Evolutionary conservation across 73 alveolate species (phyloP), one percentile per base, ranked within the genome.

Genomic region (Tetrahymena borealis): DNA sequence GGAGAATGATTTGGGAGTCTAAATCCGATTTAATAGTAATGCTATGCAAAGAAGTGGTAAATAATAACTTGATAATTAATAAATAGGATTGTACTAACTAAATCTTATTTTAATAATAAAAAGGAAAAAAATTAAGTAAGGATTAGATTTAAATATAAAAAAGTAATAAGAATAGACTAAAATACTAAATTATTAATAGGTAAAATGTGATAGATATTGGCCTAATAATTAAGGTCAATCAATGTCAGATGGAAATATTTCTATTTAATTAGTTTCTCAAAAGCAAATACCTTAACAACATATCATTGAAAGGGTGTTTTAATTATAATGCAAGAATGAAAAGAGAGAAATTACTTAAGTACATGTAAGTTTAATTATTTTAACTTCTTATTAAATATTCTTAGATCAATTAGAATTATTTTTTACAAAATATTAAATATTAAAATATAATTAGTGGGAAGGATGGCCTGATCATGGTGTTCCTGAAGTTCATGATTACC

Each of bases 401-500:
- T n/a, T n/a, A n/a, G n/a, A n/a, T n/a, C n/a, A 15, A n/a, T 9
- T 12, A 6, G 20, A 60, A 20, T 60, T n/a, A 1, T 18, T 60
- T 60, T 60, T 4, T 7, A 24, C 1, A 20, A 18, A 0, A 15
- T 24, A 6, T n/a, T 60, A 0, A 6, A 24, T 0, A 15, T 60
- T 60, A 60, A 60, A 60, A 20, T 24, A n/a, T n/a, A n/a, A n/a
- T n/a, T n/a, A 60, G 85, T 60, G 85, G 85, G 85, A 60, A 60
- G 85, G 85, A 60, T 60, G 85, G 85, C 85, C 85, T 24, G 85
- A 60, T 60, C 85, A 60, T 60, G 85, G 85, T 20, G 85, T 60
- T 60, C 85, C 85, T 60, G 85, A 60, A 60, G 28, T 32, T 15
- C n/a, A 9, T 24, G 85, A 60, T 60, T 60, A 60, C 28, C 37